Evolutionary conservation across 192 early-diverging fungal species (phyloP), one percentile per base, ranked within the genome.

Genomic region (Geranomyces variabilis): DNA sequence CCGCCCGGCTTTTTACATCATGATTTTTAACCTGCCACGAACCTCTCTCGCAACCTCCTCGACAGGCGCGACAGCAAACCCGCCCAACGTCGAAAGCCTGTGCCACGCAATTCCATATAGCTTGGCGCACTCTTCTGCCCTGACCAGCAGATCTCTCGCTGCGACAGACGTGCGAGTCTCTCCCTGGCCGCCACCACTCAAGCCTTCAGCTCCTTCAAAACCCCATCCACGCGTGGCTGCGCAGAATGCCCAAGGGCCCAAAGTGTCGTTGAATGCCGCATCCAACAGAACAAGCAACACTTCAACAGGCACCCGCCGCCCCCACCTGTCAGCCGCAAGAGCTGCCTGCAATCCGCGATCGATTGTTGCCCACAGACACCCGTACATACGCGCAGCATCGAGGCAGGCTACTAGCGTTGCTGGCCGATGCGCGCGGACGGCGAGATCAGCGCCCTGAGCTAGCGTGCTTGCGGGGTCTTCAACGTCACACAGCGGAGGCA

Each of bases 51-150:
- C 73, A 12, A 75, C 73, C 51, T 75, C 73, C 1, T 67, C 49
- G 30, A 57, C 65, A 12, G 73, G 58, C 36, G 69, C 73, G 17
- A 75, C 73, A 3, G 66, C 73, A 61, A 67, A 75, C 60, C 45
- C 58, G 9, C 73, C 73, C 41, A 45, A 22, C 0, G 44, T 24
- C 24, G 66, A 67, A 41, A 75, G 65, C 46, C 73, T 28, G 36
- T 75, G 73, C 73, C 73, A 75, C 19, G 66, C 57, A 26, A 75
- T 43, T 5, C 73, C 73, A 41, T 68, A 69, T 26, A 75, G n/a
- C 33, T 69, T 67, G 7, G 66, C 59, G 43, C 73, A 75, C 44
- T 75, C 73, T 36, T 75, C 73, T 10, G 57, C 73, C 59, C 59
- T 67, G 26, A 60, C 22, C 12, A 75, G 33, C 44, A 75, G 31